Percentiles rank a stretch among this genome's conserved stretches.
Evolutionary conservation across 2,329 filamentous ascomycete genomes (phyloP).

Genomic region (Botrytis paeoniae): DNA sequence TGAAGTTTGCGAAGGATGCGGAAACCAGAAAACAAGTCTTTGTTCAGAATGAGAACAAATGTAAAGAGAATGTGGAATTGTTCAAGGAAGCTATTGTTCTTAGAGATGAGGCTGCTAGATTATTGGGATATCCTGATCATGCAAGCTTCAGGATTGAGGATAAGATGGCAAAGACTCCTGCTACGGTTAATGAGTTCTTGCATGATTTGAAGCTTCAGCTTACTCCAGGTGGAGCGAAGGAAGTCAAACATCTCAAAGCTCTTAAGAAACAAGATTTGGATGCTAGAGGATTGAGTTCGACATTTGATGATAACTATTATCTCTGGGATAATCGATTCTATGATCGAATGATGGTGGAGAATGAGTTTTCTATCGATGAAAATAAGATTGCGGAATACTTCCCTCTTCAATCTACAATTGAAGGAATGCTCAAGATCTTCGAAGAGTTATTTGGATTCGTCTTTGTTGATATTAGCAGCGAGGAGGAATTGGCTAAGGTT

Average conservation of each 20-base stretch:
- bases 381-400: conserved; percentile 81
- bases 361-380: conserved; percentile 77
- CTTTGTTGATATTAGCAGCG: conserved; percentile 68
- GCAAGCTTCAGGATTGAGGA: conserved; percentile 74
- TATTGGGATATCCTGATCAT: conserved; percentile 75
- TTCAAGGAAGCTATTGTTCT: conserved; percentile 74
- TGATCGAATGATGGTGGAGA: conserved; percentile 74
- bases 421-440: conserved; percentile 78
- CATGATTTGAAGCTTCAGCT: conserved; percentile 66
- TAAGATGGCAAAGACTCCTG: conserved; percentile 79
- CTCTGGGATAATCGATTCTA: conserved; percentile 83
- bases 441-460: conserved; percentile 77
- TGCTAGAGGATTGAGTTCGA: conserved; percentile 50
- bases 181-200: conserved; percentile 70
- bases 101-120: conserved; percentile 72
- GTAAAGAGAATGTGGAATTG: conserved; percentile 62
- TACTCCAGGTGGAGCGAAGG: conserved; percentile 65
- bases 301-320: conserved; percentile 69
- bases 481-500: conserved; percentile 47
- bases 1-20: conserved; percentile 72
- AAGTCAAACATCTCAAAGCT: conserved; percentile 66
- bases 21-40: conserved; percentile 68
- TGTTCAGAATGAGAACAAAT: conserved; percentile 75
- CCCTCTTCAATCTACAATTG: conserved; percentile 69
- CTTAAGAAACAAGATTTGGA: conserved; percentile 71